phyloP scores from a whole-genome alignment of 2,329 filamentous ascomycete genomes.

The Dothiorella sarmentorum region DNA sequence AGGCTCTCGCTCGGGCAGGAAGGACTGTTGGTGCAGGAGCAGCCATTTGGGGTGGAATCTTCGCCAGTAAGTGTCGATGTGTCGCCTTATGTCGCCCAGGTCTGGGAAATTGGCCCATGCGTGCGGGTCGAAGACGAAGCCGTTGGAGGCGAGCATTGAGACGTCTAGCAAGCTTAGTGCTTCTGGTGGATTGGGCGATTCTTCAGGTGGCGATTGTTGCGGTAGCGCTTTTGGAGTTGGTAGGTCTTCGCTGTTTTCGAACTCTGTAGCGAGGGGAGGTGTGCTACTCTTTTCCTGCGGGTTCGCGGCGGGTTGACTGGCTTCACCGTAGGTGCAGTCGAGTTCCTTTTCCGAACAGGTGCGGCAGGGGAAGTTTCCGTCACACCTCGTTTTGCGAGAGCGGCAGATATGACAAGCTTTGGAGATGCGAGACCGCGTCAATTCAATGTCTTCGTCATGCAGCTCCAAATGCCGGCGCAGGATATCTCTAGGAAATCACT shows the following conservation, averaged over 20 bases:
- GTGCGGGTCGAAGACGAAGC: not conserved
- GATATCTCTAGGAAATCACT: not conserved
- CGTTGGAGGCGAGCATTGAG: not conserved
- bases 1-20: not conserved
- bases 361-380: not conserved
- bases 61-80: not conserved
- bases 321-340: not conserved
- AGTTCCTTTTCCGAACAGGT: not conserved
- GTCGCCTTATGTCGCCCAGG: not conserved
- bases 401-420: constrained; percentile 10
- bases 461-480: constrained; percentile 2
- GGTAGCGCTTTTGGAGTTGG: not conserved
- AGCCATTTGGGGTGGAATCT: constrained; percentile 10
- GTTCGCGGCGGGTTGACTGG: no score
- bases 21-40: constrained; percentile 10
- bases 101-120: constrained; percentile 9
- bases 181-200: not conserved
- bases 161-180: not conserved
- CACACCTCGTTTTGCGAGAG: not conserved
- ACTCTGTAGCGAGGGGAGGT: not conserved
- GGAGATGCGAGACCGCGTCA: not conserved
- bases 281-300: not conserved
- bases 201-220: not conserved
- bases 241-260: not conserved
- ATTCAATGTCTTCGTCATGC: not conserved